These are phyloP conservation scores for Trametes meyenii DNA, from an alignment of 768 basidiomycete genomes.

Conservation along the genomic window DNA sequence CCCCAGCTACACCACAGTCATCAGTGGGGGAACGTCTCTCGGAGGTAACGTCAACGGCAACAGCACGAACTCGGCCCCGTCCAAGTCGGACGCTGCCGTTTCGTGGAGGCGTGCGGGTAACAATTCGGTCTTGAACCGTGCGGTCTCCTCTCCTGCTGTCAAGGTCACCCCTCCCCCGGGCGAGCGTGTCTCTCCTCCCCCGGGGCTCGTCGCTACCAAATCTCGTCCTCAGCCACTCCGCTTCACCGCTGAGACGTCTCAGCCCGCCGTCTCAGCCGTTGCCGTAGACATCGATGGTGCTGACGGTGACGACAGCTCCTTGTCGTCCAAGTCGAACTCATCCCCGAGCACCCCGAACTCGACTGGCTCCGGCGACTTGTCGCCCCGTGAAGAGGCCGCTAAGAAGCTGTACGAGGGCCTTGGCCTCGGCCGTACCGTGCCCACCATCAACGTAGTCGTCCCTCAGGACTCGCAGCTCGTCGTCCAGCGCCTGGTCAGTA, in stretches of 20 bases:
- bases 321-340: constrained; percentile 54
- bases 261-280: constrained; percentile 48
- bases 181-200: constrained; percentile 60
- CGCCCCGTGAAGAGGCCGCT: constrained; percentile 83
- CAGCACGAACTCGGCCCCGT: constrained; percentile 42
- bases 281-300: constrained; percentile 53
- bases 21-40: constrained; percentile 74
- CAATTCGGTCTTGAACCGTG: constrained; percentile 72
- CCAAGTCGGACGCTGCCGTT: constrained; percentile 77
- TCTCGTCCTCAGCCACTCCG: constrained; percentile 67
- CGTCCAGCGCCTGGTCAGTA: constrained; percentile 58
- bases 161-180: constrained; percentile 74
- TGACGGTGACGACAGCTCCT: constrained; percentile 57
- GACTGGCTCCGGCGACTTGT: constrained; percentile 56
- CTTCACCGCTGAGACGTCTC: constrained; percentile 38
- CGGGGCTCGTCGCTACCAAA: constrained; percentile 32
- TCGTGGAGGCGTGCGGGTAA: constrained; percentile 82
- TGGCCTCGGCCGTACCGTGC: constrained; percentile 74
- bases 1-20: constrained; percentile 64
- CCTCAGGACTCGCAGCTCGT: constrained; percentile 42
- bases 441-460: constrained; percentile 41
- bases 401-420: constrained; percentile 90
- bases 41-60: constrained; percentile 46
- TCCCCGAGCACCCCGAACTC: constrained; percentile 80
- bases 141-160: constrained; percentile 50